These are phyloP conservation scores for Nigrospora sphaerica DNA, from an alignment of 2,329 filamentous ascomycete genomes.

Conservation along the genomic window DNA sequence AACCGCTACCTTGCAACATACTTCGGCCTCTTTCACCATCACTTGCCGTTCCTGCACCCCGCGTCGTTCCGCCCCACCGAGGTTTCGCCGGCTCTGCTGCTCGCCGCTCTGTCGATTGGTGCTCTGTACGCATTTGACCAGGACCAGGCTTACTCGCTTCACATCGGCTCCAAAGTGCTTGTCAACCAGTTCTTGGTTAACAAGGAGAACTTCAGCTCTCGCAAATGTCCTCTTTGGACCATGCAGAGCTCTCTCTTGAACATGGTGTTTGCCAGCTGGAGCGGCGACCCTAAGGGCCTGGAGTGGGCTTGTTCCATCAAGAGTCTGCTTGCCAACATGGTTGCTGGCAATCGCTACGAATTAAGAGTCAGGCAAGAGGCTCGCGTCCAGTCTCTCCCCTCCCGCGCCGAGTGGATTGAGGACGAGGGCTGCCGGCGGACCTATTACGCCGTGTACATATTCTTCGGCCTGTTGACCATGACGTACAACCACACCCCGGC, in stretches of 20 bases:
- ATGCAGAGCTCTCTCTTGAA: conserved; percentile 97
- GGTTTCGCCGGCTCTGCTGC: conserved; percentile 73
- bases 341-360: conserved; percentile 93
- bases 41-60: conserved; percentile 91
- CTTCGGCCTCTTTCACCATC: conserved; percentile 95
- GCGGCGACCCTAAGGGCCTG: conserved; percentile 90
- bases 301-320: conserved; percentile 99
- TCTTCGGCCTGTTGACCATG: conserved; percentile 90
- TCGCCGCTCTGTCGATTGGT: conserved; percentile 90
- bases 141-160: conserved; percentile 92
- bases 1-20: conserved; percentile 94
- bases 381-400: conserved; percentile 68
- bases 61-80: conserved; percentile 79
- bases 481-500: conserved; percentile 98
- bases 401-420: conserved; percentile 86
- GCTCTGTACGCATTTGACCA: conserved; percentile 96
- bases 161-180: conserved; percentile 94
- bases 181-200: conserved; percentile 97
- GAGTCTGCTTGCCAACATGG: conserved; percentile 96
- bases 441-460: conserved; percentile 98
- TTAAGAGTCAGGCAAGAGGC: conserved; percentile 88
- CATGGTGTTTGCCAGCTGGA: conserved; percentile 99
- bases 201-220: conserved; percentile 97
- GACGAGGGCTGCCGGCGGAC: conserved; percentile 95
- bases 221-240: conserved; percentile 94